Conservation (phyloP, 2,329 filamentous ascomycete genomes). For the Cryphonectria japonica region DNA sequence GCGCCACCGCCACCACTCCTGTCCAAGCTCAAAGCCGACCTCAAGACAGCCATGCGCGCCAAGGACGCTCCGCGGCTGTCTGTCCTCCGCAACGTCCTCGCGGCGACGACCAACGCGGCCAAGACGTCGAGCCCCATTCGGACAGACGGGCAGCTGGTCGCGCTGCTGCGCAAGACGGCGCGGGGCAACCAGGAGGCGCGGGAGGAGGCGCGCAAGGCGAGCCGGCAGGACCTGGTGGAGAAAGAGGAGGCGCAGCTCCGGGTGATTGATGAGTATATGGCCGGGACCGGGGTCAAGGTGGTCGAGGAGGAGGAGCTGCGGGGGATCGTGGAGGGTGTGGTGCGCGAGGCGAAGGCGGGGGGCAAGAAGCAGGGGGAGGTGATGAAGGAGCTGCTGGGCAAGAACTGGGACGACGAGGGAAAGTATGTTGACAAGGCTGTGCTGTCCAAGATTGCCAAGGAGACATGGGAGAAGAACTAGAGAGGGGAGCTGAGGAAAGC, state of each 20-base stretch:
- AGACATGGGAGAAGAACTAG: slow-evolving; percentile 37
- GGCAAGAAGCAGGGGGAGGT: slow-evolving; percentile 14
- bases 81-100: slow-evolving; percentile 70
- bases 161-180: slow-evolving; percentile 67
- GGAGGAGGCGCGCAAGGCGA: slow-evolving; percentile 65
- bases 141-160: slow-evolving; percentile 71
- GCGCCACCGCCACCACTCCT: slow-evolving; percentile 51
- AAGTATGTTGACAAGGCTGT: slow-evolving; percentile 67
- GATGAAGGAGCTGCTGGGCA: slow-evolving; percentile 50
- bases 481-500: neutral
- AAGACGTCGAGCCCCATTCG: slow-evolving; percentile 71
- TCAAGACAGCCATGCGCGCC: slow-evolving; percentile 68
- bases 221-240: slow-evolving; percentile 68
- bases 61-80: slow-evolving; percentile 68
- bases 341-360: slow-evolving; percentile 50
- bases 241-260: slow-evolving; percentile 70
- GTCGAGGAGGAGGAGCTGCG: slow-evolving; percentile 63
- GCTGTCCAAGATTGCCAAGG: slow-evolving; percentile 65
- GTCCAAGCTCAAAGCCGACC: slow-evolving; percentile 60
- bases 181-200: slow-evolving; percentile 61
- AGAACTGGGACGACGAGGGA: slow-evolving; percentile 59
- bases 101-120: slow-evolving; percentile 73
- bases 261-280: slow-evolving; percentile 68
- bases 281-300: slow-evolving; percentile 61
- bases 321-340: slow-evolving; percentile 52